A percentile compares a stretch with the other conserved stretches of the same genome.
These are phyloP conservation scores for Kingdonia uniflora DNA, from an alignment of 164 flowering plant species.

Conservation along the genomic window DNA sequence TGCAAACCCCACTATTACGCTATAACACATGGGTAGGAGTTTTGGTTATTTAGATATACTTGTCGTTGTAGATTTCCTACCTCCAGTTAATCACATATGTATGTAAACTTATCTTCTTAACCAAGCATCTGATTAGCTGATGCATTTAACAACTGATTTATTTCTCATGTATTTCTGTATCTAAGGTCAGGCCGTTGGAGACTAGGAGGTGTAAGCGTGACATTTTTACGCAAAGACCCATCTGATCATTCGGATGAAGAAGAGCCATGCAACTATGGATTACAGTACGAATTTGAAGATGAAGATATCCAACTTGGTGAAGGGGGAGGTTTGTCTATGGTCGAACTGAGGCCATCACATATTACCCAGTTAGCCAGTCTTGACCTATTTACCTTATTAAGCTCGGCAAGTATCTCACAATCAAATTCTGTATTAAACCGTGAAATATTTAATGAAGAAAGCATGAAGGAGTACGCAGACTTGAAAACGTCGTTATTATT, in stretches of 20 bases:
- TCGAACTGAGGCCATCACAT: conserved; percentile 57
- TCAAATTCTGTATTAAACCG: conserved; percentile 10
- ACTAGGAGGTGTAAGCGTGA: conserved; percentile 45
- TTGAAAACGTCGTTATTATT: conserved; percentile 65
- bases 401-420: conserved; percentile 6
- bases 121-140: too few species aligned
- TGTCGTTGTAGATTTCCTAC: too few species aligned
- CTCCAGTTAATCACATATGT: too few species aligned
- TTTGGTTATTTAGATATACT: too few species aligned
- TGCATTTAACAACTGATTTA: conserved; percentile 6
- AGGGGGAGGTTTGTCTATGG: conserved; percentile 45
- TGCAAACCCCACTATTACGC: too few species aligned
- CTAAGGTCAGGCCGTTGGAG: conserved; percentile 79
- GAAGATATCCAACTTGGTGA: conserved; percentile 69
- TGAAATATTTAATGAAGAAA: conserved; percentile 40
- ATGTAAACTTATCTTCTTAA: too few species aligned
- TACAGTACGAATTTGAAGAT: conserved; percentile 36
- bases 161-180: conserved; percentile 1
- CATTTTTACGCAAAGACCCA: conserved; percentile 8
- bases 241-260: conserved; percentile 11
- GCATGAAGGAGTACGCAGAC: conserved; percentile 76
- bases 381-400: conserved; percentile 18
- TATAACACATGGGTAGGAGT: too few species aligned
- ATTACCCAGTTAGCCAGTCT: conserved; percentile 29
- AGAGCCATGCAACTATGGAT: conserved; percentile 16